Conservation (phyloP, 78 protist species). For the Anaeramoeba ignava region DNA sequence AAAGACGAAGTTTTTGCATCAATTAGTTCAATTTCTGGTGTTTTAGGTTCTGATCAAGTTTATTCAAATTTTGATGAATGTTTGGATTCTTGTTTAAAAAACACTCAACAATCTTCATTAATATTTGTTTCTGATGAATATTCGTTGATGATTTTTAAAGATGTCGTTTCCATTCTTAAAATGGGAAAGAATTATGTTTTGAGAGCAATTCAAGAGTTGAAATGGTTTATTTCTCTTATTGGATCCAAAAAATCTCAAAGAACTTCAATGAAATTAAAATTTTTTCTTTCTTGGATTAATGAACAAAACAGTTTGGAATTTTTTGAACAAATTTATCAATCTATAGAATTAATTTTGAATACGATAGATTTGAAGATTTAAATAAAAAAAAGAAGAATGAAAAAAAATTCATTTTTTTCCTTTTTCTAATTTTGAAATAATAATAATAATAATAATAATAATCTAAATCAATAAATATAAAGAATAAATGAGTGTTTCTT, state of each 20-base stretch:
- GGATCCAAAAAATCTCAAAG: not conserved
- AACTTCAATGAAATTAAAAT: not conserved
- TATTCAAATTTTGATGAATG: not conserved
- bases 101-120: not conserved
- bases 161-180: not conserved
- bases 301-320: not conserved
- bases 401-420: too few relatives aligned
- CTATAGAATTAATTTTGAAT: too few relatives aligned
- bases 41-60: not conserved
- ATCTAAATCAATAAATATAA: too few relatives aligned
- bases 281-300: not conserved
- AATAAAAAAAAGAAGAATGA: too few relatives aligned
- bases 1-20: not conserved
- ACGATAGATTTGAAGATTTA: too few relatives aligned
- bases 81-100: not conserved
- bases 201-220: not conserved
- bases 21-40: not conserved
- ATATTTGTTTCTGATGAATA: not conserved
- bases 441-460: too few relatives aligned
- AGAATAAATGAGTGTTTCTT: too few relatives aligned
- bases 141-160: not conserved
- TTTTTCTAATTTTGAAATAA: too few relatives aligned
- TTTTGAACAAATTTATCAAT: too few relatives aligned
- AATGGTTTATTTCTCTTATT: not conserved
- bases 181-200: not conserved